Conservation (phyloP, 2,329 filamentous ascomycete species). For the Xylaria arbuscula region DNA sequence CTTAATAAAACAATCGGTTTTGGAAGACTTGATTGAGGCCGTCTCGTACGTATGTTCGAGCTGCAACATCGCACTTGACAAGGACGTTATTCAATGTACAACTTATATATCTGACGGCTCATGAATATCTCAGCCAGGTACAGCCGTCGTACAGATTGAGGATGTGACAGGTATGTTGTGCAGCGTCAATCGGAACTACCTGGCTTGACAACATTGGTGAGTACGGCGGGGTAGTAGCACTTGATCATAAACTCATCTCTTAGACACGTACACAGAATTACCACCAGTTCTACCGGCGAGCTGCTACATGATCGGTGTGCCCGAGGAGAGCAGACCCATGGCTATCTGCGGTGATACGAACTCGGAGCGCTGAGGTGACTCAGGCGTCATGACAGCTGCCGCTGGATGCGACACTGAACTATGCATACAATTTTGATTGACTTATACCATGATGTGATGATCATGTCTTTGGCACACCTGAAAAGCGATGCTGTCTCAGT, state of each 20-base stretch:
- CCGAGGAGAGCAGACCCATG: not conserved
- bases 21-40: not conserved
- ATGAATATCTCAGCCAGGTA: not conserved
- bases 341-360: not conserved
- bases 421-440: not conserved
- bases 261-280: not conserved
- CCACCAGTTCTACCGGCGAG: not conserved
- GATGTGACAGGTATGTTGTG: slow-evolving; percentile 35
- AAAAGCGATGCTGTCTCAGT: not conserved
- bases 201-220: too few species aligned
- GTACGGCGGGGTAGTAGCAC: not conserved
- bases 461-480: slow-evolving; percentile 4
- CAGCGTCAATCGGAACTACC: slow-evolving; percentile 6
- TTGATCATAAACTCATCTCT: not conserved
- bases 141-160: not conserved
- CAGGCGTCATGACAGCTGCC: not conserved
- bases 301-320: slow-evolving; percentile 12
- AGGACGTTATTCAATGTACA: not conserved
- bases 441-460: not conserved
- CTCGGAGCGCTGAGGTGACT: slow-evolving; percentile 3
- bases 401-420: not conserved
- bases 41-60: not conserved
- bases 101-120: too few species aligned
- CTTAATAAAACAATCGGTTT: too few species aligned
- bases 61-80: not conserved